Base-by-base conservation (phyloP, 2,329 filamentous ascomycete genomes). In the Cryoendolithus antarcticus region DNA sequence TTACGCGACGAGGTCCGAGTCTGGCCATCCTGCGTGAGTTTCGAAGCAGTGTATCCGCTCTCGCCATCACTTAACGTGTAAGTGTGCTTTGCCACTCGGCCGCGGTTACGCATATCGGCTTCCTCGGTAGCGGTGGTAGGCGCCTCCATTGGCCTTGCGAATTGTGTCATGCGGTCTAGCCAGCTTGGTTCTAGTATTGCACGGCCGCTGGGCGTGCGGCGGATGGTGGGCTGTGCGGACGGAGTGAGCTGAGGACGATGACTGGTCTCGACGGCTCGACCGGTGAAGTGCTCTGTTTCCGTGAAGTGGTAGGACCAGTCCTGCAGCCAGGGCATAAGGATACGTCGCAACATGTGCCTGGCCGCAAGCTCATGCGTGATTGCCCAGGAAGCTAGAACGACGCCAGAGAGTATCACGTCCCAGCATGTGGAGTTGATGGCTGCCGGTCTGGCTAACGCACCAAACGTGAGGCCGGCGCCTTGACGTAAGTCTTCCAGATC, bases 111-210 rank as follows among this genome's bases (percentile, higher is more conserved):
- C 6, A 41, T 28, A 13, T 37, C 32, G 2, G 30, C 30, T 19
- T 41, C 31, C 13, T 30, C 39, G 7, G 39, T 41, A n/a, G 24
- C 39, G 2, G 39, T 41, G 10, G 39, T 37, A 19, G 39, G 39
- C 10, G 24, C 39, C 21, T 41, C 39, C 8, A 33, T 30, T 13
- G 34, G 30, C 12, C 39, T 32, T 13, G 39, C 19, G 19, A 41
- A 41, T 11, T 41, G 34, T 19, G 36, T 41, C 30, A 41, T 34
- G 3, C 34, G 15, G 12, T 29, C 27, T 21, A 41, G 11, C 34
- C 34, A 41, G 32, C 38, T 35, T 9, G 10, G 10, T 13, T 29
- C 30, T 19, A 9, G 31, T 19, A 7, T 11, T 13, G 9, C 6
- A 11, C 24, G 24, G 7, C 24, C 24, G 24, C 24, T 27, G 24